These are phyloP conservation scores for Ormosia semicastrata DNA, from an alignment of 306 rosid species.

Conservation along the genomic window DNA sequence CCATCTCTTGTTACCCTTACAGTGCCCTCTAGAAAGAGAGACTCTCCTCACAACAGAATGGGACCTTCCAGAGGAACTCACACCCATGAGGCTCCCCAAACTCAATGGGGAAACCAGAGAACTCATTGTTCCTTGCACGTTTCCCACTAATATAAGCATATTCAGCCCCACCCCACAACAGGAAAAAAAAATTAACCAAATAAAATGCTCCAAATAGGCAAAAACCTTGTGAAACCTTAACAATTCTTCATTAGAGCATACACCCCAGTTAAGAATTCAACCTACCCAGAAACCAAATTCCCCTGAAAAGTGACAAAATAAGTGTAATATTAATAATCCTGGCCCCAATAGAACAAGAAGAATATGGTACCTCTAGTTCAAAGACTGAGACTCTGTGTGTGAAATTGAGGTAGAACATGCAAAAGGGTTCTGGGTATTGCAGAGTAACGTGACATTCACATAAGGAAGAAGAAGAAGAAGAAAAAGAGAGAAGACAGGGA, in stretches of 20 bases:
- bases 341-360: conserved; percentile 15
- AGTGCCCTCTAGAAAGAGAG: conserved; percentile 60
- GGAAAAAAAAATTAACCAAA: background rate
- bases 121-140: conserved; percentile 78
- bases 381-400: conserved; percentile 25
- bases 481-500: conserved; percentile 8
- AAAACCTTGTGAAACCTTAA: conserved; percentile 19
- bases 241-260: conserved; percentile 24
- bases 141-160: conserved; percentile 64
- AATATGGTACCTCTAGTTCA: conserved; percentile 30
- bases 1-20: conserved; percentile 57
- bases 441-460: background rate
- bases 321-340: background rate
- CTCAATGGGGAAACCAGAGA: conserved; percentile 76
- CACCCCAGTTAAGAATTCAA: conserved; percentile 17
- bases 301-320: conserved; percentile 10
- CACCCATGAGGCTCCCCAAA: conserved; percentile 57
- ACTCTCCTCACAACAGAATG: conserved; percentile 63
- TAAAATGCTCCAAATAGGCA: background rate
- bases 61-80: conserved; percentile 59
- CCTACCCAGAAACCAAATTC: conserved; percentile 38
- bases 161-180: conserved; percentile 29
- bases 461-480: background rate
- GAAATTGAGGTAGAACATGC: conserved; percentile 26
- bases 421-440: conserved; percentile 22